phyloP scores from a whole-genome alignment of 495 filamentous ascomycete species.

The Trichoderma asperelloides region DNA sequence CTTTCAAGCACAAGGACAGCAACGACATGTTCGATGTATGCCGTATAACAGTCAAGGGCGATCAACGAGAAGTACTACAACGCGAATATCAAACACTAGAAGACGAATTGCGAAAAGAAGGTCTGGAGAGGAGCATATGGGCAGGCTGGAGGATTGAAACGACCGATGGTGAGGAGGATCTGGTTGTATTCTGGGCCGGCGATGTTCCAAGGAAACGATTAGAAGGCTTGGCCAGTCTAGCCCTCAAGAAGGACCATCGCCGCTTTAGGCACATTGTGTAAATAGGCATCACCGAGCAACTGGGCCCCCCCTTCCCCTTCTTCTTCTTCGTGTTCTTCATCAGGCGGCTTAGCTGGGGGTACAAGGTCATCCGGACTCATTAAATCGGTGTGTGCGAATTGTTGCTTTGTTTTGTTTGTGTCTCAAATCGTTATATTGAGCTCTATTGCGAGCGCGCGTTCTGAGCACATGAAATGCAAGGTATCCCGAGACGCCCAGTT shows the following conservation, averaged over 20 bases:
- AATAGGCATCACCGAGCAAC: background rate
- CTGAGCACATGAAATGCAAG: conserved; percentile 24
- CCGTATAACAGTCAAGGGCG: conserved; percentile 32
- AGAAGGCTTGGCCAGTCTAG: background rate
- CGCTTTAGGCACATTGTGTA: background rate
- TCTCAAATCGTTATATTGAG: background rate
- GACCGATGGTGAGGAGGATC: conserved; percentile 36
- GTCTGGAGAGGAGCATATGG: conserved; percentile 27
- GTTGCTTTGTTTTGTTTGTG: background rate
- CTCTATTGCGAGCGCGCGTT: background rate
- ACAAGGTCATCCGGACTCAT: background rate
- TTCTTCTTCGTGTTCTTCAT: background rate
- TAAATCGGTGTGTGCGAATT: background rate
- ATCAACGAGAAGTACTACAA: conserved; percentile 33
- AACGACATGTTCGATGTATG: conserved; percentile 34
- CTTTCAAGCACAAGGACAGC: background rate
- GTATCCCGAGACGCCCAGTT: conserved; percentile 35
- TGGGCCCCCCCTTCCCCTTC: background rate
- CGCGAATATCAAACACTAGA: conserved; percentile 32
- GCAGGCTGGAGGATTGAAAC: conserved; percentile 44
- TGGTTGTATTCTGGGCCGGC: conserved; percentile 33
- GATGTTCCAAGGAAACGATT: conserved; percentile 3
- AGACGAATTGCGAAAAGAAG: conserved; percentile 30
- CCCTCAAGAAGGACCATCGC: background rate
- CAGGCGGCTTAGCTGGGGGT: background rate